A percentile compares a stretch with the other conserved stretches of the same genome.
Conservation (phyloP, 1,284 basidiomycete species). For the Cryptococcus deneoformans region DNA sequence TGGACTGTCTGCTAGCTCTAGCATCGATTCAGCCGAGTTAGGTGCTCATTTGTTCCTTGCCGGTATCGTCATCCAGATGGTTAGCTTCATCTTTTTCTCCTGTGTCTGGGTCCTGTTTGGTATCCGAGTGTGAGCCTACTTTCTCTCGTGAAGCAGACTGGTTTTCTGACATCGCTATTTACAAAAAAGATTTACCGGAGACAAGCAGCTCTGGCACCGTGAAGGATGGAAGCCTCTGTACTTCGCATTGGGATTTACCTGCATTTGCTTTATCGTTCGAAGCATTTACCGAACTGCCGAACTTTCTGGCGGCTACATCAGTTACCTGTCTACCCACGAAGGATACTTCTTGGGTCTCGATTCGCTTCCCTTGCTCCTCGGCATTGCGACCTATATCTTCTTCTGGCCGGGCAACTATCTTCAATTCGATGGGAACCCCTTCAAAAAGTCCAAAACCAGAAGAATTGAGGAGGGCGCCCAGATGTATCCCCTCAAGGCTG, state of each 20-base stretch:
- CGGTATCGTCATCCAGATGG: constrained; percentile 61
- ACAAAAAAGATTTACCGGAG: constrained; percentile 33
- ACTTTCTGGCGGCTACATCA: constrained; percentile 59
- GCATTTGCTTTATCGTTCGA: constrained; percentile 63
- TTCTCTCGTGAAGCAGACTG: no score
- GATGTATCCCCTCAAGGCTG: no score
- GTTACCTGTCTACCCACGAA: constrained; percentile 61
- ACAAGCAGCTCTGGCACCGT: constrained; percentile 54
- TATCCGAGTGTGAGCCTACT: constrained; percentile 52
- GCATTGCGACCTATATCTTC: constrained; percentile 51
- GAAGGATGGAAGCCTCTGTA: constrained; percentile 61
- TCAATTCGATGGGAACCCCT: constrained; percentile 1
- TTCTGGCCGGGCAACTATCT: constrained; percentile 45
- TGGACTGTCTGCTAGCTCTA: constrained; percentile 37
- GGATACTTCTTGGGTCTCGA: constrained; percentile 65
- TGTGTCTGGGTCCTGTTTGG: constrained; percentile 60
- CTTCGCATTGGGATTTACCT: constrained; percentile 58
- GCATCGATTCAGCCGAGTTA: constrained; percentile 20
- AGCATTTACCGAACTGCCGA: constrained; percentile 65
- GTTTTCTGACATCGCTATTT: constrained; percentile 21
- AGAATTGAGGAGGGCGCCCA: no score
- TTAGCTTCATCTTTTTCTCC: constrained; percentile 62
- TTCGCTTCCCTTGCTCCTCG: constrained; percentile 58
- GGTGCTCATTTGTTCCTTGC: constrained; percentile 60
- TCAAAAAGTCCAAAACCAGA: background rate